Conservation (phyloP, 1,284 basidiomycete species). For the Phellopilus nigrolimitatus region DNA sequence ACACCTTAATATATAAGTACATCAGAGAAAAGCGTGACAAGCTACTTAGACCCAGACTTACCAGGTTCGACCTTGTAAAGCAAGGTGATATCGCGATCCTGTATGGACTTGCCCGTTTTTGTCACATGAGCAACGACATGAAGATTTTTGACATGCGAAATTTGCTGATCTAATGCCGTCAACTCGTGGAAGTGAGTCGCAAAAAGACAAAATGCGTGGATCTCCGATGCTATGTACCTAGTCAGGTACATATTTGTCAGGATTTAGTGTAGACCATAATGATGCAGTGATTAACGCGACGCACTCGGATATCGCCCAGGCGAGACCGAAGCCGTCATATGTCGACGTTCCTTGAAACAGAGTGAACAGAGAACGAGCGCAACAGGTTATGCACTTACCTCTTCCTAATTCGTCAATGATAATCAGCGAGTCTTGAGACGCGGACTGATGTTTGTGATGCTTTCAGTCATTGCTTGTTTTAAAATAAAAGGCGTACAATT, state of each 20-base stretch:
- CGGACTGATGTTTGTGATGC: constrained; percentile 51
- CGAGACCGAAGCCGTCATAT: constrained; percentile 97
- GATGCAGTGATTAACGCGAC: constrained; percentile 24
- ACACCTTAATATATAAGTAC: constrained; percentile 61
- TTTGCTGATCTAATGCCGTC: constrained; percentile 84
- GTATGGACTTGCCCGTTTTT: constrained; percentile 46
- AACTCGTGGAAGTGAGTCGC: constrained; percentile 99
- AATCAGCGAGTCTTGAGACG: constrained; percentile 89
- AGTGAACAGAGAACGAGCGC: not conserved
- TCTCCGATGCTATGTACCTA: constrained; percentile 89
- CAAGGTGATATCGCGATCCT: constrained; percentile 86
- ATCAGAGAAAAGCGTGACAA: constrained; percentile 1
- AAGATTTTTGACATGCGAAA: constrained; percentile 87
- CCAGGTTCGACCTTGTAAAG: constrained; percentile 96
- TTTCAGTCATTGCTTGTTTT: constrained; percentile 1
- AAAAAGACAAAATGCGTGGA: constrained; percentile 92
- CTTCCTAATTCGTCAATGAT: constrained; percentile 98
- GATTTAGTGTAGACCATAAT: constrained; percentile 48
- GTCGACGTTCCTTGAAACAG: constrained; percentile 78
- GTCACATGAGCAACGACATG: constrained; percentile 95
- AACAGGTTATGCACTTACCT: constrained; percentile 41
- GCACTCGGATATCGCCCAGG: constrained; percentile 98
- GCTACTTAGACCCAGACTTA: constrained; percentile 58
- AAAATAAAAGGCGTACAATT: constrained; percentile 24
- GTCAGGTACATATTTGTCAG: constrained; percentile 26